Evolutionary conservation across 1,139 yeast species (phyloP), one percentile per base, ranked within the genome.

Genomic region (Suhomyces bribrorum): DNA sequence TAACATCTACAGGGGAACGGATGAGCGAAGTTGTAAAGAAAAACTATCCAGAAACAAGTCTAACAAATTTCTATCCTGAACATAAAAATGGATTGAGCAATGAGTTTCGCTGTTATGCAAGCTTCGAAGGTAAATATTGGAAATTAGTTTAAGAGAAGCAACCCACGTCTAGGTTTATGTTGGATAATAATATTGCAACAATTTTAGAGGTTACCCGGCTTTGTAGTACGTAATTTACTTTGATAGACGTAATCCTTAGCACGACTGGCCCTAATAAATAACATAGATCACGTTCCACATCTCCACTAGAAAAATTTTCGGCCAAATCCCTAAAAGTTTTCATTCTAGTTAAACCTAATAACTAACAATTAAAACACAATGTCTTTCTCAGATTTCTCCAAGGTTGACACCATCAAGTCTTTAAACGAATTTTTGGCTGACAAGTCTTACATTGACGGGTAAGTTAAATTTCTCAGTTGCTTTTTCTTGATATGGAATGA

Each of bases 391-490:
- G 88, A 83, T 66, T 83, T 83, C 79, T 78, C 89, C 54, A 83
- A 82, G 70, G 76, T 79, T 60, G 89, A 83, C 73, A 77, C 97
- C 66, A 73, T 90, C 66, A 75, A 85, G 70, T 76, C 88, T 66
- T 86, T 90, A 68, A 83, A 89, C 86, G 77, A 78, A 59, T 83
- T 79, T 79, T 83, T 90, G 73, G 87, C 84, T 70, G 90, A 86
- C 74, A 86, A 88, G 79, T 85, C 95, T 54, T 89, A 88, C 86
- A 65, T 89, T 60, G 92, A 86, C 67, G 96, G 96, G 95, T 87
- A 84, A 69, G 95, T 58, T 34, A 31, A 8, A 17, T 77, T 38
- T 36, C 15, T 20, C 25, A 20, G 34, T 17, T 28, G 22, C 24
- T 20, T 8, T 8, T 8, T 20, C 23, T 20, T n/a, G 23, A 28